Conservation (phyloP, 192 early-diverging fungal species). For the Coemansia sp. region DNA sequence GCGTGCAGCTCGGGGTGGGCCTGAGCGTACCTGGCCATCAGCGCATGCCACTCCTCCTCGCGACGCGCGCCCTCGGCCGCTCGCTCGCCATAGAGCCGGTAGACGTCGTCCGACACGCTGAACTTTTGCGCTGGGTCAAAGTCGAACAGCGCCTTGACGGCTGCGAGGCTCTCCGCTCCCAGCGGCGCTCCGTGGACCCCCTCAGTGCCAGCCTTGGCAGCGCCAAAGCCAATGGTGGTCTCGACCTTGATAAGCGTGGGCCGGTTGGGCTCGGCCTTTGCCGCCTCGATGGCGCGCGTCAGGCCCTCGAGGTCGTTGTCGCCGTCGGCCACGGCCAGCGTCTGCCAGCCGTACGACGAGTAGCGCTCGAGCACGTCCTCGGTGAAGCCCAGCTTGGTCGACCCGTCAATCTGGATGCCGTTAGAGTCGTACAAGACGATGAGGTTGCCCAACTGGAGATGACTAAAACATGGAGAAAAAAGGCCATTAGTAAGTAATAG, state of each 20-base stretch:
- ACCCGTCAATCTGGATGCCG: constrained; percentile 92
- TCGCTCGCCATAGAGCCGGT: constrained; percentile 54
- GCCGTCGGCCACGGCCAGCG: constrained; percentile 71
- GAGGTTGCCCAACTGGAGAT: constrained; percentile 89
- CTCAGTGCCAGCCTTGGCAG: constrained; percentile 81
- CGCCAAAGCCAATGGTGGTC: constrained; percentile 95
- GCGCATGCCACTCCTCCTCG: constrained; percentile 73
- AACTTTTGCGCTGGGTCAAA: constrained; percentile 78
- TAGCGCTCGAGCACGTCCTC: constrained; percentile 88
- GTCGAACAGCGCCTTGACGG: constrained; percentile 79
- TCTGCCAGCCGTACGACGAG: constrained; percentile 95
- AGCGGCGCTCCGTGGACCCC: constrained; percentile 92
- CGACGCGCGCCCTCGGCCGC: constrained; percentile 59
- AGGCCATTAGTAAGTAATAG: constrained; percentile 13
- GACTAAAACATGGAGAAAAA: constrained; percentile 32
- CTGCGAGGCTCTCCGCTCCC: constrained; percentile 71
- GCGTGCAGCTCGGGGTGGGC: constrained; percentile 67
- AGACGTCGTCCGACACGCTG: constrained; percentile 67
- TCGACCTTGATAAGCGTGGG: constrained; percentile 85
- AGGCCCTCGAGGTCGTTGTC: constrained; percentile 74
- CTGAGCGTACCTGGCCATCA: constrained; percentile 67
- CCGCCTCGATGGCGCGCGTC: constrained; percentile 70
- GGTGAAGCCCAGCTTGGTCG: constrained; percentile 80
- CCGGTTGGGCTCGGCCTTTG: constrained; percentile 76
- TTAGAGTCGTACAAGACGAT: constrained; percentile 97